A percentile compares a stretch with the other conserved stretches of the same genome.
These are phyloP conservation scores for Nothophoma quercina DNA, from an alignment of 2,329 filamentous ascomycete genomes.

Conservation along the genomic window DNA sequence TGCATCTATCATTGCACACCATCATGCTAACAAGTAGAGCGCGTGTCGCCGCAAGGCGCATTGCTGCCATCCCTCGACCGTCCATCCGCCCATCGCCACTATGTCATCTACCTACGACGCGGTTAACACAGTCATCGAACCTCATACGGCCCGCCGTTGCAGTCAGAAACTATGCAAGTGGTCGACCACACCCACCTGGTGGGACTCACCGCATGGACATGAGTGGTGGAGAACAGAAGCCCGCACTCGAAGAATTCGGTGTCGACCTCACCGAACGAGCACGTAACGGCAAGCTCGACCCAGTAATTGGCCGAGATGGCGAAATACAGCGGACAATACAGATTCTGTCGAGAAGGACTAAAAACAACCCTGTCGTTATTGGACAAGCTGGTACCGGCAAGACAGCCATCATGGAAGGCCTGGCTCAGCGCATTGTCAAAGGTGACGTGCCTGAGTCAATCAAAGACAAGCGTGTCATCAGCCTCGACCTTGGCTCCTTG, in stretches of 20 bases:
- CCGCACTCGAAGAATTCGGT: slow-evolving; percentile 89
- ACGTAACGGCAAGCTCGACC: slow-evolving; percentile 88
- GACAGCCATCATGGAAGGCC: slow-evolving; percentile 89
- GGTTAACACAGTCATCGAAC: slow-evolving; percentile 6
- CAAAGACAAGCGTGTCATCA: slow-evolving; percentile 90
- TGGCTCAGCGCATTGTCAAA: slow-evolving; percentile 87
- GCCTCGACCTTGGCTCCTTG: slow-evolving; percentile 86
- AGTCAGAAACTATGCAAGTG: slow-evolving; percentile 65
- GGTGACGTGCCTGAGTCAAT: slow-evolving; percentile 96
- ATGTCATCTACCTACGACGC: slow-evolving; percentile 34
- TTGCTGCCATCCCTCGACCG: slow-evolving; percentile 30
- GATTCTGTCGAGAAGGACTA: slow-evolving; percentile 88
- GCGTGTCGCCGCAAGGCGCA: slow-evolving; percentile 46
- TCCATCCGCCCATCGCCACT: slow-evolving; percentile 28
- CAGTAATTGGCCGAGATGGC: slow-evolving; percentile 89
- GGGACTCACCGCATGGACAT: slow-evolving; percentile 95
- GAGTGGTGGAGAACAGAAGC: slow-evolving; percentile 76
- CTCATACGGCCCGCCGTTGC: slow-evolving; percentile 51
- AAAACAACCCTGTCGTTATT: slow-evolving; percentile 96
- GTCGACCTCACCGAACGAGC: slow-evolving; percentile 88
- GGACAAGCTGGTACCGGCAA: slow-evolving; percentile 91
- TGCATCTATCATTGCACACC: slow-evolving; percentile 4
- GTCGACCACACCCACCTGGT: slow-evolving; percentile 80
- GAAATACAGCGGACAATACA: slow-evolving; percentile 97
- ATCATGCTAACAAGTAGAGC: slow-evolving; percentile 49